Evolutionary conservation across 2,329 filamentous ascomycete genomes (phyloP), one percentile per base, ranked within the genome.

Genomic region (Pseudocercospora fuligena): DNA sequence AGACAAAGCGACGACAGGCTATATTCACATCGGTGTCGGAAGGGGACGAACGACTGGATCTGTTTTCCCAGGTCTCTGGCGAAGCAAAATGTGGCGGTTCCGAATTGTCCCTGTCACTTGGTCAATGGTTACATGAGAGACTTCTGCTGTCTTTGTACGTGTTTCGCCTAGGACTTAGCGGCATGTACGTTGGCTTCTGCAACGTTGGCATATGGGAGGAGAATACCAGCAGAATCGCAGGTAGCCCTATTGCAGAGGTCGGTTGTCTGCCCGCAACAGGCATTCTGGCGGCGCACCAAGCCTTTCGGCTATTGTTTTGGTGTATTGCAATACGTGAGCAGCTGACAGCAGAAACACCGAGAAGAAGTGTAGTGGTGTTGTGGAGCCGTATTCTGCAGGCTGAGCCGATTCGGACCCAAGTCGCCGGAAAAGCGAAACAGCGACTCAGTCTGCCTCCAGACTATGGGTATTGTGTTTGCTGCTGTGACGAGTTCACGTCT

Each of bases 321-420:
- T 60, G 57, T 66, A 63, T 66, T 33, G 59, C 46, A 27, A 63
- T 58, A 46, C 56, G 19, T 49, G 63, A 65, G 56, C 66, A 61
- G 64, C 66, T 63, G 66, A 67, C 51, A 53, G 59, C 58, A 60
- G 47, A 60, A 43, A 51, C 53, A 56, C 46, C 36, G 58, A 62
- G 60, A 68, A 46, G 63, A 65, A 31, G 64, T 68, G 66, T 60
- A 64, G 66, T 68, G 66, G 63, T 64, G 66, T 64, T 56, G 64
- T 66, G 64, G 64, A 66, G 64, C 64, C 64, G 60, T 43, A 49
- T 49, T 47, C 33, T 21, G 31, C 60, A 63, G 53, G 31, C 60
- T 43, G 60, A 51, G 51, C 49, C 47, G 25, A 21, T 27, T 23
- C 54, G 25, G 27, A 31, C 23, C 51, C 51, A 56, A 56, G 23